These are phyloP conservation scores for Dimocarpus longan DNA, from an alignment of 345 rosid genomes.

Conservation along the genomic window DNA sequence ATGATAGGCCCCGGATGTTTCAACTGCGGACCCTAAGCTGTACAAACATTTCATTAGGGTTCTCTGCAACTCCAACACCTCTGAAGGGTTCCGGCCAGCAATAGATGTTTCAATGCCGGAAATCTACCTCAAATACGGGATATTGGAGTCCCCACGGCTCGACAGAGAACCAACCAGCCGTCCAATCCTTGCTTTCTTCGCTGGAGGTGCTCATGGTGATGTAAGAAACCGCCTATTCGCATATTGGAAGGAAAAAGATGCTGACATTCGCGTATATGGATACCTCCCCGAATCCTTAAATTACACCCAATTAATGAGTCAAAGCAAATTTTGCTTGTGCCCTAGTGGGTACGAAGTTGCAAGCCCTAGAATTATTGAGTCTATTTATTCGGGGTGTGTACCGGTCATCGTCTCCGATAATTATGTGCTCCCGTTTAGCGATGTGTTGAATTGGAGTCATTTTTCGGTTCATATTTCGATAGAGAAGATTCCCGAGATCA, in stretches of 20 bases:
- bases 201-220: conserved; percentile 46
- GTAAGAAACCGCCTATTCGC: conserved; percentile 35
- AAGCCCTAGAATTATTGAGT: conserved; percentile 48
- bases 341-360: conserved; percentile 58
- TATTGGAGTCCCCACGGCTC: conserved; percentile 1
- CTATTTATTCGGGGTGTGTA: conserved; percentile 44
- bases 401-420: conserved; percentile 45
- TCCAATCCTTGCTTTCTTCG: conserved; percentile 46
- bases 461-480: conserved; percentile 43
- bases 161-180: conserved; percentile 23
- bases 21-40: conserved; percentile 31
- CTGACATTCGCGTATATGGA: conserved; percentile 30
- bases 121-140: conserved; percentile 21
- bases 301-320: conserved; percentile 37
- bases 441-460: conserved; percentile 45
- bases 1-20: conserved; percentile 43
- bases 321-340: conserved; percentile 47
- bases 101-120: conserved; percentile 53
- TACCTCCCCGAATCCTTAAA: conserved; percentile 39
- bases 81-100: conserved; percentile 46
- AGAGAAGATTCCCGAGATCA: conserved; percentile 38
- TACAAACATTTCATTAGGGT: conserved; percentile 47
- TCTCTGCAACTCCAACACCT: conserved; percentile 54
- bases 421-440: conserved; percentile 47
- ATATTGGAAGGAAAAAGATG: conserved; percentile 42